phyloP scores from a whole-genome alignment of 2,329 filamentous ascomycete species.

The Cladosporium halotolerans region DNA sequence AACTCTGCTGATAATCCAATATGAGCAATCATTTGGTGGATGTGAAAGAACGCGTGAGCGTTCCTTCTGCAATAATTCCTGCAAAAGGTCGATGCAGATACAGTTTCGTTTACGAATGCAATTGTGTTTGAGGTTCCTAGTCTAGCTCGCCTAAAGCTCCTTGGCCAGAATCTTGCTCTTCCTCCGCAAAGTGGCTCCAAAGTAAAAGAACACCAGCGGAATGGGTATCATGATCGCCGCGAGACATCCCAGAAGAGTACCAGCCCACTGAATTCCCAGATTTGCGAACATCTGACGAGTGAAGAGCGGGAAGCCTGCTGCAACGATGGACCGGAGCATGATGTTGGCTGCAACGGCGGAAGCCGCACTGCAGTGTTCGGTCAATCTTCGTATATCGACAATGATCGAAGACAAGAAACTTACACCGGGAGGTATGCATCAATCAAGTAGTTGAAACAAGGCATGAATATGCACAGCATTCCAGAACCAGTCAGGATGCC shows the following conservation, averaged over 20 bases:
- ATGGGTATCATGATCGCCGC: constrained; percentile 11
- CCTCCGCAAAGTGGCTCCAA: constrained; percentile 1
- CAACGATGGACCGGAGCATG: constrained; percentile 10
- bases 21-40: no score
- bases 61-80: no score
- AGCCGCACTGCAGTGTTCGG: background rate
- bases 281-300: constrained; percentile 9
- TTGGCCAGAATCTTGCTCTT: constrained; percentile 5
- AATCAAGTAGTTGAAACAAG: constrained; percentile 31
- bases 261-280: constrained; percentile 12
- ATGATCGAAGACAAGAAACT: constrained; percentile 11
- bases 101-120: no score
- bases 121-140: no score
- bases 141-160: no score
- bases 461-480: constrained; percentile 21
- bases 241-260: constrained; percentile 8
- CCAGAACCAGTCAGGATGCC: constrained; percentile 21
- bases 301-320: constrained; percentile 10
- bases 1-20: no score
- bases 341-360: constrained; percentile 11
- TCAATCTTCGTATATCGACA: background rate
- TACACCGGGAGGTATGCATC: constrained; percentile 37
- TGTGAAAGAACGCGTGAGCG: no score
- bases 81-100: no score
- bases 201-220: constrained; percentile 6